phyloP scores from a whole-genome alignment of 2,329 filamentous ascomycete genomes.

The Xenoacremonium recifei region DNA sequence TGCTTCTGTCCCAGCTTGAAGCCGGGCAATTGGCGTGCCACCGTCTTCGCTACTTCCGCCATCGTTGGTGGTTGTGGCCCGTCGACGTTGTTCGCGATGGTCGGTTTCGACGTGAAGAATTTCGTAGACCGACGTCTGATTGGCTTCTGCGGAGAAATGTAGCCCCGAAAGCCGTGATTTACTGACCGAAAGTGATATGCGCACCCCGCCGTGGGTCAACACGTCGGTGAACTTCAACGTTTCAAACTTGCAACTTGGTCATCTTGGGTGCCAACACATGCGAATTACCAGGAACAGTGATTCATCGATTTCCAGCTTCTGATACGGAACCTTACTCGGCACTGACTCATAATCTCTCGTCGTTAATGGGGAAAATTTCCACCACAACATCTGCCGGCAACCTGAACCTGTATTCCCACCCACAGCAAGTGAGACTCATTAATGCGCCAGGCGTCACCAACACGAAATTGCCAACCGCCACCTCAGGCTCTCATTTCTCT shows the following conservation, averaged over 20 bases:
- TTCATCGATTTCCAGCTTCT: no score
- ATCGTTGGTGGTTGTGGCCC: slow-evolving; percentile 30
- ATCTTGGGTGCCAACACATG: no score
- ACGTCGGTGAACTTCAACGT: not conserved
- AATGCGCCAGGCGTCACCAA: slow-evolving; percentile 4
- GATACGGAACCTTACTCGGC: no score
- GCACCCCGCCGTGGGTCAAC: slow-evolving; percentile 10
- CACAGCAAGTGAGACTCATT: no score
- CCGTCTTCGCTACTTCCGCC: slow-evolving; percentile 38
- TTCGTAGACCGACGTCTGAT: slow-evolving; percentile 26
- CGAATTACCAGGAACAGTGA: no score
- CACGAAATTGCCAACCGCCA: no score
- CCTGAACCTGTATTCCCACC: no score
- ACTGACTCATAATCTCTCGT: no score
- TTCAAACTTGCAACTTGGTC: no score
- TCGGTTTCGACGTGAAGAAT: slow-evolving; percentile 28
- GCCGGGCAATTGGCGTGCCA: slow-evolving; percentile 38
- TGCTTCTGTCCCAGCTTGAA: slow-evolving; percentile 53
- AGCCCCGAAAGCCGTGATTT: slow-evolving; percentile 19
- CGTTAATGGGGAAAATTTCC: no score
- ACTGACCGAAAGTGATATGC: slow-evolving; percentile 4
- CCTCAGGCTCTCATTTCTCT: no score
- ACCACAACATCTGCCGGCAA: no score
- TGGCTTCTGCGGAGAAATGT: slow-evolving; percentile 26
- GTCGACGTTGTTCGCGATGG: slow-evolving; percentile 21